Conservation (phyloP, 176 grass and related monocot species). For the Juncus effusus region DNA sequence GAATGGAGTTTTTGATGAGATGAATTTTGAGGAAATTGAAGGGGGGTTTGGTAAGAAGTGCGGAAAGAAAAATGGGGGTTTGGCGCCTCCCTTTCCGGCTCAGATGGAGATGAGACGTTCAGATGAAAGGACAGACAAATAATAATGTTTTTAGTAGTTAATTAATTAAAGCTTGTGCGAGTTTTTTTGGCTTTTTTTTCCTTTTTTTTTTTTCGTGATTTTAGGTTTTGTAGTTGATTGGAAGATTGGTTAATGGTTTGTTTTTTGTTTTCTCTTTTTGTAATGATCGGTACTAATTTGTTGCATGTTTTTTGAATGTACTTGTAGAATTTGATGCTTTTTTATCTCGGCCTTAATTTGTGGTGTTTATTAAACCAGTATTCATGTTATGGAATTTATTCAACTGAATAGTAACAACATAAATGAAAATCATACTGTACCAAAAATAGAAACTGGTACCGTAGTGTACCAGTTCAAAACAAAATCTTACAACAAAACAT, state of each 20-base stretch:
- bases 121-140: slow-evolving; percentile 27
- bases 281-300: too few species aligned
- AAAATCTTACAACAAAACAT: too few species aligned
- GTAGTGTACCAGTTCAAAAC: too few species aligned
- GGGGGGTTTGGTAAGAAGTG: slow-evolving; percentile 21
- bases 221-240: slow-evolving; percentile 17
- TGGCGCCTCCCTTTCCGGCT: slow-evolving; percentile 51
- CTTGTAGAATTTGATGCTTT: background rate
- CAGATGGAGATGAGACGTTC: slow-evolving; percentile 60
- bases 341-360: background rate
- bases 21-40: slow-evolving; percentile 25
- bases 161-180: background rate
- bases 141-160: background rate
- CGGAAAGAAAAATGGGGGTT: slow-evolving; percentile 28
- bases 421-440: too few species aligned
- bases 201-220: background rate
- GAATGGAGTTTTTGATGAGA: slow-evolving; percentile 29
- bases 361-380: slow-evolving; percentile 5
- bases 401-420: too few species aligned
- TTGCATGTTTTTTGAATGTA: too few species aligned
- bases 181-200: background rate
- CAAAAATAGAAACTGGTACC: too few species aligned
- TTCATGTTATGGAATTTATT: background rate
- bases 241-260: slow-evolving; percentile 20
- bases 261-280: too few species aligned